Base-by-base conservation (phyloP, 305 asterid species). In the Nicotiana rustica region DNA sequence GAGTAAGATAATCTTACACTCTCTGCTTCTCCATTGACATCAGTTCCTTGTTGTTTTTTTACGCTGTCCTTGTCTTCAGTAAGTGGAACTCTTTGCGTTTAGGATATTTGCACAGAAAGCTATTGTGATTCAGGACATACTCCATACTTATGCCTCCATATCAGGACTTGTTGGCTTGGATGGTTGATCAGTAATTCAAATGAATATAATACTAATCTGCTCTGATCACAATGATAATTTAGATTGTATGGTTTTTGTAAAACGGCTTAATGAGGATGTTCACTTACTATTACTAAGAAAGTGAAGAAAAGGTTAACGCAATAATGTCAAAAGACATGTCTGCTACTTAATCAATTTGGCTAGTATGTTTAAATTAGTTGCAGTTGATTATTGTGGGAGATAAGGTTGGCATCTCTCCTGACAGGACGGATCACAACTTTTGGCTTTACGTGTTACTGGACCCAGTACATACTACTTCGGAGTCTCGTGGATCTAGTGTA, bases 1-100 rank as follows among this genome's bases (percentile, higher is more conserved):
- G 98, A 96, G 99, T 96, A 91, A 92, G 98, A 82, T 62, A 82
- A 76, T 76, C 65, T 25, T 17, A 15, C 66, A 76, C 66, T 55
- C 61, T 70, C 84, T 21, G 56, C 35, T 85, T 60, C 81, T 75
- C 4, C 36, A 2, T 76, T 9, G 49, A 31, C 80, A 76, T 76
- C 8, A 55, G 65, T 75, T 33, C 29, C 10, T 55, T 1, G 31
- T 55, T 76, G 29, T 31, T 25, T 55, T 52, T 31, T 76, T 29
- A 29, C 56, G 8, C 47, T 29, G 21, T 14, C 80, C 29, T 15
- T 55, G 17, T 76, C 65, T 76, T 76, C 80, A 76, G 66, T 57
- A 76, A 55, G 80, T 55, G 79, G 31, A 52, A 55, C 66, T 5
- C 1, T 25, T 21, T 49, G 44, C 4, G 55, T 35, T 49, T 73